These are phyloP conservation scores for Aspergillus calidoustus DNA, from an alignment of 2,329 filamentous ascomycete species.

Conservation along the genomic window DNA sequence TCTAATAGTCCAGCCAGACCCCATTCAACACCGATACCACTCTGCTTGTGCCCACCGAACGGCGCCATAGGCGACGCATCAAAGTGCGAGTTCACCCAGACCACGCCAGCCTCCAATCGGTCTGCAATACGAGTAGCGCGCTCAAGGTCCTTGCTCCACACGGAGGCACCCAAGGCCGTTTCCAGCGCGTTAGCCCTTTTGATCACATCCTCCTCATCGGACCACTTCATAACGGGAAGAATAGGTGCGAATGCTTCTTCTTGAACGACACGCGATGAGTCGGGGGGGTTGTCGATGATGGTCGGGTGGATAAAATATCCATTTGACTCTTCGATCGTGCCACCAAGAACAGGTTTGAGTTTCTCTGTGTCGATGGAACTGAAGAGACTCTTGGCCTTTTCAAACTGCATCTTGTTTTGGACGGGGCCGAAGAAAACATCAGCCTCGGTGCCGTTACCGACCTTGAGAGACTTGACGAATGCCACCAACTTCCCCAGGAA, in stretches of 20 bases:
- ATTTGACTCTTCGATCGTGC: slow-evolving; percentile 47
- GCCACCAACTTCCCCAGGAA: slow-evolving; percentile 56
- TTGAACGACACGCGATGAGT: slow-evolving; percentile 59
- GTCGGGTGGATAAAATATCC: slow-evolving; percentile 65
- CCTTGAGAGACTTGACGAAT: slow-evolving; percentile 49
- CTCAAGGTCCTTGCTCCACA: slow-evolving; percentile 60
- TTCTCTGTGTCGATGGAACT: slow-evolving; percentile 60
- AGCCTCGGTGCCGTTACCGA: slow-evolving; percentile 46
- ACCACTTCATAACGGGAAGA: slow-evolving; percentile 66
- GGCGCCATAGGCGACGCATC: slow-evolving; percentile 38
- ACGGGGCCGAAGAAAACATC: slow-evolving; percentile 62
- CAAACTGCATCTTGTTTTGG: slow-evolving; percentile 68
- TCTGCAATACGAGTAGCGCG: slow-evolving; percentile 58
- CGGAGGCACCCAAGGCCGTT: slow-evolving; percentile 60
- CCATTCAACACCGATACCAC: slow-evolving; percentile 56
- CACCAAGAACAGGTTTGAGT: slow-evolving; percentile 57
- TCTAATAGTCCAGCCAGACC: slow-evolving; percentile 46
- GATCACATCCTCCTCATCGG: slow-evolving; percentile 64
- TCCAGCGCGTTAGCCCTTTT: slow-evolving; percentile 58
- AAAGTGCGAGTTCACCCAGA: slow-evolving; percentile 62
- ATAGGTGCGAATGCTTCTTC: slow-evolving; percentile 70
- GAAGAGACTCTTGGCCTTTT: slow-evolving; percentile 62
- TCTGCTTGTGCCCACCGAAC: slow-evolving; percentile 58
- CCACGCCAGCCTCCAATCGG: slow-evolving; percentile 60
- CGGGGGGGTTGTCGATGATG: slow-evolving; percentile 62